Evolutionary conservation across 495 filamentous ascomycete genomes (phyloP).

Genomic region (Achaetomiella virescens): DNA sequence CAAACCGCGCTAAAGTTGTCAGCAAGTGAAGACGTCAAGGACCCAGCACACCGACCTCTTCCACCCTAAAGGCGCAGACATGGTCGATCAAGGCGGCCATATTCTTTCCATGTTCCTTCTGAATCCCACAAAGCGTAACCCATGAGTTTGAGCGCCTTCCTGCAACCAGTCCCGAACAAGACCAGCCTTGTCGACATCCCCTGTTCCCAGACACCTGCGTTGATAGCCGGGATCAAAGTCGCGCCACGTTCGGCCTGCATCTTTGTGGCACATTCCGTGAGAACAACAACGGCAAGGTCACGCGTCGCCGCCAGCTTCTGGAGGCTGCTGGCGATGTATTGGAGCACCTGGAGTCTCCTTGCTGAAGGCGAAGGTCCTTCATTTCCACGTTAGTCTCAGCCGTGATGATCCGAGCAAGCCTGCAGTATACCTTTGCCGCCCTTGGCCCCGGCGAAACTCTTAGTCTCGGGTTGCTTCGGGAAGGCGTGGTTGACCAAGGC

Average conservation of each 20-base stretch:
- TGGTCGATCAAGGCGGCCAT: conserved; percentile 20
- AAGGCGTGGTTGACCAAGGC: conserved; percentile 69
- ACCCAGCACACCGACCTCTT: conserved; percentile 27
- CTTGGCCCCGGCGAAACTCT: conserved; percentile 16
- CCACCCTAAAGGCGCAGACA: conserved; percentile 37
- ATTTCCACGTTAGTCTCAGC: conserved; percentile 8
- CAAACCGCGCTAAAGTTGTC: conserved; percentile 24
- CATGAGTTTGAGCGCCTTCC: conserved; percentile 21
- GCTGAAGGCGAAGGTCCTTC: conserved; percentile 31
- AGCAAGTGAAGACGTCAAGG: conserved; percentile 11
- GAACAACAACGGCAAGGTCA: conserved; percentile 59
- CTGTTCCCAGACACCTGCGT: conserved; percentile 62
- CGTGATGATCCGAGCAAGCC: not conserved
- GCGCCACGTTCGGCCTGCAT: conserved; percentile 53
- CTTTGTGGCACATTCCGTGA: conserved; percentile 67
- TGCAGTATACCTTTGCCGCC: conserved; percentile 20
- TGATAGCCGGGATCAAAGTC: conserved; percentile 65
- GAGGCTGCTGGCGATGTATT: conserved; percentile 45
- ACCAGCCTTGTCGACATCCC: conserved; percentile 60
- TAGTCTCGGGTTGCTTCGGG: conserved; percentile 36
- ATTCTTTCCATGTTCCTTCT: conserved; percentile 40
- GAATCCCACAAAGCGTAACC: conserved; percentile 36
- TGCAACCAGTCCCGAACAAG: conserved; percentile 60
- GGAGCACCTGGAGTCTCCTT: conserved; percentile 39
- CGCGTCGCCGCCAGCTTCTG: conserved; percentile 62